These are phyloP conservation scores for Apiospora kogelbergensis DNA, from an alignment of 2,329 filamentous ascomycete genomes.

Conservation along the genomic window DNA sequence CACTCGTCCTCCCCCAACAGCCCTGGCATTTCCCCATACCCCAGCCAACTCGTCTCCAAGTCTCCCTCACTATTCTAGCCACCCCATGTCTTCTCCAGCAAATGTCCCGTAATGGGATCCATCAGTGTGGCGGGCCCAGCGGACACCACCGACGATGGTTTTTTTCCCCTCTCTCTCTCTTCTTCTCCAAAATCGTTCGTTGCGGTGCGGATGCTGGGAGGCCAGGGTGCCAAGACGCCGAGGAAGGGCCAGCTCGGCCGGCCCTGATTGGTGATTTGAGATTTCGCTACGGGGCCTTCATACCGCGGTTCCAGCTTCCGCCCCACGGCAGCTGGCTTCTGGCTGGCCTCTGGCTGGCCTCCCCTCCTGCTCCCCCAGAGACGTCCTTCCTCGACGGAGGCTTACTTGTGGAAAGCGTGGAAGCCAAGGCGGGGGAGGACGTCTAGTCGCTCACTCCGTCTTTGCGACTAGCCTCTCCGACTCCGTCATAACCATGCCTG, in stretches of 20 bases:
- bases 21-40: constrained; percentile 4
- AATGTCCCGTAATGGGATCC: not conserved
- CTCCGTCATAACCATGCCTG: not conserved
- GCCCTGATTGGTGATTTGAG: constrained; percentile 13
- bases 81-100: not conserved
- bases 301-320: not conserved
- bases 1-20: not conserved
- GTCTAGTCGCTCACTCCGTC: not conserved
- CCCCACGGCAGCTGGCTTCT: constrained; percentile 3
- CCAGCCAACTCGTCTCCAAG: not conserved
- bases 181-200: not conserved
- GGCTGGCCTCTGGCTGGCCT: not conserved
- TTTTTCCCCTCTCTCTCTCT: not conserved
- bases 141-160: not conserved
- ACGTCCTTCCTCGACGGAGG: not conserved
- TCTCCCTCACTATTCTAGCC: not conserved
- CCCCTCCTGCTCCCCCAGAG: not conserved
- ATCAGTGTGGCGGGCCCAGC: not conserved
- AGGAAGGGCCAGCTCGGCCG: constrained; percentile 22
- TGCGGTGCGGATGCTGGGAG: not conserved
- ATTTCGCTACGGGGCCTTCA: constrained; percentile 13
- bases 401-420: not conserved
- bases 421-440: not conserved
- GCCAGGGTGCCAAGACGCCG: constrained; percentile 24
- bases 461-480: not conserved